Conservation (phyloP, 208 protist species). For the Trichomonas vaginalis region DNA sequence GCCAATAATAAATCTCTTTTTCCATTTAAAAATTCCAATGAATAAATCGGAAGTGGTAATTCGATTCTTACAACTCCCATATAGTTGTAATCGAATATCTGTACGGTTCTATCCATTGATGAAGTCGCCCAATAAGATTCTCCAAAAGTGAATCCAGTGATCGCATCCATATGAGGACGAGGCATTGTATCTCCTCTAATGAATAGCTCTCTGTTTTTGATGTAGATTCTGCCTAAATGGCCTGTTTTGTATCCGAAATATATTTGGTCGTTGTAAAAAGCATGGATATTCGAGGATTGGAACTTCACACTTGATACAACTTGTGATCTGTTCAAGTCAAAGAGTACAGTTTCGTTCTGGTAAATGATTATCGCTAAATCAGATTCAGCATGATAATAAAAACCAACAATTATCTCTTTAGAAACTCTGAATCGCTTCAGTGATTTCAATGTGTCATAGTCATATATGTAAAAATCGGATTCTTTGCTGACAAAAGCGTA, state of each 20-base stretch:
- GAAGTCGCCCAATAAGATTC: background rate
- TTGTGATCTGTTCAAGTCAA: background rate
- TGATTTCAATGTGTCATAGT: background rate
- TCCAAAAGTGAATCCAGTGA: background rate
- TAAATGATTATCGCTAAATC: background rate
- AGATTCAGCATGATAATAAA: background rate
- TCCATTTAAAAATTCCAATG: background rate
- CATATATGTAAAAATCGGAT: background rate
- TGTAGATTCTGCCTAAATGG: background rate
- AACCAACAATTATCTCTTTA: background rate
- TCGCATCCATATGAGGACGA: background rate
- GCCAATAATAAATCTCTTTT: background rate
- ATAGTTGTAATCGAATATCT: background rate
- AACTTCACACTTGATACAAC: background rate
- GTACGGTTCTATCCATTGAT: background rate
- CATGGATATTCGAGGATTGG: background rate
- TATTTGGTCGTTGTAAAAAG: background rate
- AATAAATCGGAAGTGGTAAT: background rate
- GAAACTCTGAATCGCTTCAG: background rate
- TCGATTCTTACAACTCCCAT: background rate
- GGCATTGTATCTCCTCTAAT: background rate
- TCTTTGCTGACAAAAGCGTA: background rate
- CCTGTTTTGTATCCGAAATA: background rate
- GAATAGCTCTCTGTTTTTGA: background rate
- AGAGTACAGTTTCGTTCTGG: background rate